Conservation (phyloP, 1,284 basidiomycete genomes). For the Ustilago crameri region DNA sequence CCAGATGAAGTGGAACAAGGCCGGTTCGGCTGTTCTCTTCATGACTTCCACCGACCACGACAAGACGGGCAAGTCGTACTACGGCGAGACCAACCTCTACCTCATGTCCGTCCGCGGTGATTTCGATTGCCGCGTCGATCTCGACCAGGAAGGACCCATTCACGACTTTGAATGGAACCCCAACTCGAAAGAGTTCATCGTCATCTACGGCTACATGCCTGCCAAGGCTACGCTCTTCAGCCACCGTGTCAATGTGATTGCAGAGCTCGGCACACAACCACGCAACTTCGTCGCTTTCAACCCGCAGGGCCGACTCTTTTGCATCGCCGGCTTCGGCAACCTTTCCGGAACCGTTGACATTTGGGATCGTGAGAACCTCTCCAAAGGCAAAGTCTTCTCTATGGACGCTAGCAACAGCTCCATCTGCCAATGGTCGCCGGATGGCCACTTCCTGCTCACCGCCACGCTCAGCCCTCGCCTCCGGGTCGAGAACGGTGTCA, state of each 20-base stretch:
- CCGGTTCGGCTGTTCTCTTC: conserved; percentile 79
- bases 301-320: conserved; percentile 87
- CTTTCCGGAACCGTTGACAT: conserved; percentile 92
- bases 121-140: conserved; percentile 88
- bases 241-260: conserved; percentile 84
- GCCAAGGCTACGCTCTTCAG: conserved; percentile 92
- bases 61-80: conserved; percentile 96
- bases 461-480: conserved; percentile 92
- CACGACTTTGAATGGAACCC: conserved; percentile 97
- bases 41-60: conserved; percentile 96
- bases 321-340: conserved; percentile 94
- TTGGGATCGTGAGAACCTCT: conserved; percentile 86
- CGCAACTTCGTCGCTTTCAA: conserved; percentile 95
- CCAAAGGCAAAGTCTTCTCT: conserved; percentile 77
- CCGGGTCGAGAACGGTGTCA: conserved; percentile 95
- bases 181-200: conserved; percentile 91
- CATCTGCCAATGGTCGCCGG: conserved; percentile 93
- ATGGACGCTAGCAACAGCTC: conserved; percentile 94
- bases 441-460: conserved; percentile 90
- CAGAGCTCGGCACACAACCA: conserved; percentile 89
- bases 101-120: conserved; percentile 92
- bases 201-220: conserved; percentile 97
- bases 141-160: conserved; percentile 97
- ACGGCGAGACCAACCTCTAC: conserved; percentile 95
- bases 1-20: conserved; percentile 93